A percentile compares a stretch with the other conserved stretches of the same genome.
Evolutionary conservation across 148 eudicot genomes (phyloP).

Genomic region (Rhododendron henanense): DNA sequence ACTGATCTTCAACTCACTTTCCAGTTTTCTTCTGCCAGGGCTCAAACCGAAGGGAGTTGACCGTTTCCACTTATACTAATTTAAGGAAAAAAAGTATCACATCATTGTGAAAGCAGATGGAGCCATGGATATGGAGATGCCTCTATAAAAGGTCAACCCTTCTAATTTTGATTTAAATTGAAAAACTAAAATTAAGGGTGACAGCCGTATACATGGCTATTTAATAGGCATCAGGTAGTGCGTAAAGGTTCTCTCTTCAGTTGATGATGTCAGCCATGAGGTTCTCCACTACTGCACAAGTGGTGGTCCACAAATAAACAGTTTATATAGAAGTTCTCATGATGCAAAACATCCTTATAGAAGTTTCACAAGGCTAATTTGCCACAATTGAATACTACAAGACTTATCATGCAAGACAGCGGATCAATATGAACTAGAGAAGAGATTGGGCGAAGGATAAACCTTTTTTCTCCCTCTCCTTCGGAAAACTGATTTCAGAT

Average conservation of each 20-base stretch:
- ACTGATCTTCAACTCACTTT: background rate
- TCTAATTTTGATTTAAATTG: background rate
- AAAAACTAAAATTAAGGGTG: background rate
- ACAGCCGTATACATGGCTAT: background rate
- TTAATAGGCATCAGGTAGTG: background rate
- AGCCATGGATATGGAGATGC: background rate
- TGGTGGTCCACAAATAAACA: background rate
- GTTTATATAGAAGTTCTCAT: background rate
- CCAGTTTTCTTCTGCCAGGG: background rate
- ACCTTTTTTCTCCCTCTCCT: slow-evolving; percentile 58
- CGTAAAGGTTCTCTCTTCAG: background rate
- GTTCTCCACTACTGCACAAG: background rate
- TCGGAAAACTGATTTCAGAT: slow-evolving; percentile 23
- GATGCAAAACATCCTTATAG: background rate
- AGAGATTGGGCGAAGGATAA: background rate
- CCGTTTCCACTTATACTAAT: background rate
- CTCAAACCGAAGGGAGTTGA: background rate
- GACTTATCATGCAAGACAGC: background rate
- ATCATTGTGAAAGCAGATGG: background rate
- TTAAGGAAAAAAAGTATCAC: background rate
- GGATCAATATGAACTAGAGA: background rate
- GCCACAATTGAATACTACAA: background rate
- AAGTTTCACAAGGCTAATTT: background rate
- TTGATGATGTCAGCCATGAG: background rate
- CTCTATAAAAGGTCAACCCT: background rate